Evolutionary conservation across 2,329 filamentous ascomycete species (phyloP).

Genomic region (Aureobasidium sp.): DNA sequence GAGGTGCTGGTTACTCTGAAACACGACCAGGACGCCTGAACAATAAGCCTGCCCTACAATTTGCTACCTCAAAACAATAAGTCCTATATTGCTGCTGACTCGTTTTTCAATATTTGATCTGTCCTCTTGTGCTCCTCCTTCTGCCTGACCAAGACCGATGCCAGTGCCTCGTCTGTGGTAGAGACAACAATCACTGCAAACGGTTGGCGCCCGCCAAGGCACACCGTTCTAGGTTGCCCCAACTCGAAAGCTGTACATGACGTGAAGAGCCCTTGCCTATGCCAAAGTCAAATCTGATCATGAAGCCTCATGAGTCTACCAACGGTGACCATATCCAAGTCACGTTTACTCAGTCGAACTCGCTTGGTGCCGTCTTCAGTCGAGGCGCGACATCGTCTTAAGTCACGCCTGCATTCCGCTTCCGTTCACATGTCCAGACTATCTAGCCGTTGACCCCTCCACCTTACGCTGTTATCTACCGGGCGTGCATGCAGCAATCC

Average conservation of each 20-base stretch:
- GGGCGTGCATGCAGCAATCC: slow-evolving; percentile 1
- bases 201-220: not conserved
- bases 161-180: not conserved
- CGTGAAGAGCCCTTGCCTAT: not conserved
- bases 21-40: not conserved
- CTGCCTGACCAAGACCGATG: not conserved
- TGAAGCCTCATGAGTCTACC: not conserved
- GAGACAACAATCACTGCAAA: slow-evolving; percentile 3
- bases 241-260: not conserved
- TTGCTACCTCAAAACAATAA: not conserved
- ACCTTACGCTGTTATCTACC: not conserved
- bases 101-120: not conserved
- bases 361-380: not conserved
- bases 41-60: not conserved
- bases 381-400: not conserved
- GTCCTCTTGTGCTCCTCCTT: not conserved
- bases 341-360: not conserved
- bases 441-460: not conserved
- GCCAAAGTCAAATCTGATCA: not conserved
- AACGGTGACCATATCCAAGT: not conserved
- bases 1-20: slow-evolving; percentile 1
- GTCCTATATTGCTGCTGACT: not conserved
- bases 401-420: slow-evolving; percentile 7
- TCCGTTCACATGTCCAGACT: slow-evolving; percentile 1
- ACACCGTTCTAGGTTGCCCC: not conserved